phyloP scores from a whole-genome alignment of 2,329 filamentous ascomycete genomes.

The Scolecobasidium constrictum region DNA sequence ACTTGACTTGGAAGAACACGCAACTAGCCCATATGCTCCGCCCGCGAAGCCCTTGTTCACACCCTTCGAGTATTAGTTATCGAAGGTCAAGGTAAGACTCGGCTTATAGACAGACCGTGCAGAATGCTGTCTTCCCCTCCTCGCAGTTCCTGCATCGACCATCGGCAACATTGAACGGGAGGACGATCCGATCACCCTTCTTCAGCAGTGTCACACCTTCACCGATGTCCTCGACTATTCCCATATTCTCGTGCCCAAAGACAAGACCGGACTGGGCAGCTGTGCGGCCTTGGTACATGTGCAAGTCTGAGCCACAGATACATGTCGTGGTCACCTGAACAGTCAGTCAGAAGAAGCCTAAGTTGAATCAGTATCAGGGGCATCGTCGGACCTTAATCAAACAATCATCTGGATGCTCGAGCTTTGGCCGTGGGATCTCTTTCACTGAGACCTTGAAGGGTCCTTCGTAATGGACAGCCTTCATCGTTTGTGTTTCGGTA shows the following conservation, averaged over 20 bases:
- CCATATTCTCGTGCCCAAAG: conserved; percentile 54
- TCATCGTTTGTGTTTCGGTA: too few species aligned
- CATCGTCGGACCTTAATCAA: conserved; percentile 57
- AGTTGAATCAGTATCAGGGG: background rate
- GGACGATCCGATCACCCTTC: conserved; percentile 52
- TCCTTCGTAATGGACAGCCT: conserved; percentile 52
- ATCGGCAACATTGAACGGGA: conserved; percentile 56
- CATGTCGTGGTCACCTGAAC: conserved; percentile 14
- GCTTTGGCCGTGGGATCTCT: conserved; percentile 45
- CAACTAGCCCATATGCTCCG: conserved; percentile 37
- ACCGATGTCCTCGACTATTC: conserved; percentile 44
- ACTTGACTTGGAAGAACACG: too few species aligned
- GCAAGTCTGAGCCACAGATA: conserved; percentile 40
- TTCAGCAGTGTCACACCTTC: conserved; percentile 49
- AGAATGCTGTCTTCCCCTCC: conserved; percentile 53
- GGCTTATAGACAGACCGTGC: too few species aligned
- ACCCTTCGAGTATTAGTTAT: too few species aligned
- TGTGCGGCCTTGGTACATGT: conserved; percentile 57
- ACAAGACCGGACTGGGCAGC: conserved; percentile 51
- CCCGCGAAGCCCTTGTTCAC: conserved; percentile 51
- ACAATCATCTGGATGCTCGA: conserved; percentile 54
- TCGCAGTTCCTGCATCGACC: conserved; percentile 54
- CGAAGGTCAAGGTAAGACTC: too few species aligned
- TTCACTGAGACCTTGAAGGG: conserved; percentile 53
- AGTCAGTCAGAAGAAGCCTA: conserved; percentile 10